Base-by-base conservation (phyloP, 2,329 filamentous ascomycete genomes). In the Dactylellina drechsleri region DNA sequence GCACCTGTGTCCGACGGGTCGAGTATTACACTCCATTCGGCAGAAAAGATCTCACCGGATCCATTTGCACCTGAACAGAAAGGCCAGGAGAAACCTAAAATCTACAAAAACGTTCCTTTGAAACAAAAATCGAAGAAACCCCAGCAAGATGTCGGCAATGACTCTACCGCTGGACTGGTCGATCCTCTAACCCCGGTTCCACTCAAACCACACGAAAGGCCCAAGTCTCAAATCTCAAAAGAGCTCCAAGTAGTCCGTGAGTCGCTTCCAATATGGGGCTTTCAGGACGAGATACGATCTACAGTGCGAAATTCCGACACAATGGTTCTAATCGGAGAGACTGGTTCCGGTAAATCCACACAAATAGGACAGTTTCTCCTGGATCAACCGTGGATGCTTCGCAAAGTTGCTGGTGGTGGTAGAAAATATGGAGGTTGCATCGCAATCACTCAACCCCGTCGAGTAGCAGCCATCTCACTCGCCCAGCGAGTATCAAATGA, bases 281-380 rank as follows among this genome's bases (percentile, higher is more conserved):
- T 93, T 77, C 88, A 88, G 56, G 84, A 89, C 40, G 86, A 90
- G 26, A 96, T 97, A 58, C 88, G 88, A 41, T 80, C 84, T 15
- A 84, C 87, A 1, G 83, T 97, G 5, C 84, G 84, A 12, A 83
- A 87, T 40, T 89, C 88, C 76, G 88, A 96, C 79, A 88, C 97
- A 0, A 86, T 99, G 60, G 85, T 99, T 0, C 84, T 99, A 13
- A 90, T 95, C 1, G 94, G 94, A 83, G 94, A 98, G 82, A 99
- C 95, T 0, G 95, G 95, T 81, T 96, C 92, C 13, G 95, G 95
- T 81, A 99, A 99, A 83, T 96, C 92, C 84, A 99, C 95, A 0
- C 95, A 99, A 82, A 90, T 97, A 0, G 94, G 95, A 0, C 95
- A 98, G 80, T 97, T 97, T 77, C 84, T 99, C 6, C 87, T 90